Evolutionary conservation across 1,139 yeast genomes (phyloP), one percentile per base, ranked within the genome.

Genomic region (Kurtzmaniella natalensis): DNA sequence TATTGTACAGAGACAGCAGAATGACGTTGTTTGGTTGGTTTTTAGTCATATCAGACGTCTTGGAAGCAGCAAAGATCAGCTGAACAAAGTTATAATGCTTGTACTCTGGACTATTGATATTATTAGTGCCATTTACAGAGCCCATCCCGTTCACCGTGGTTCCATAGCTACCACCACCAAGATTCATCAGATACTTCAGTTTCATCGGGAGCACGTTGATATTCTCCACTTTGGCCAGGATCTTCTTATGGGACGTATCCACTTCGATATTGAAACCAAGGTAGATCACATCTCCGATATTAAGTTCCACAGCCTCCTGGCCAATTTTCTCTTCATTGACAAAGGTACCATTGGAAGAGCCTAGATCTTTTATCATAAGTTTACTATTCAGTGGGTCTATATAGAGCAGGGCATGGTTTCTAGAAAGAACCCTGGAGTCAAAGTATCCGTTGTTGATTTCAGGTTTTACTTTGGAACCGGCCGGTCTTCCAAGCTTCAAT

Each of bases 341-440:
- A 55, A 84, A 94, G 0, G 98, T 92, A 8, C 99, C 99, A 58
- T 92, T 92, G 15, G 96, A 85, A 7, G 95, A 83, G 35, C 88
- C 87, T 46, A 88, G 71, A 59, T 92, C 99, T 46, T 81, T 78
- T 27, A 92, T 72, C 73, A 75, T 86, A 23, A 92, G 71, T 39
- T 72, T 72, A 9, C 94, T 89, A 5, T 67, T 64, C 18, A 61
- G 62, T n/a, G 78, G 64, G 46, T 83, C 89, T 27, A 88, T 79
- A 66, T 78, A 86, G 42, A 92, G 64, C 47, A 86, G 92, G 0
- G 99, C 99, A 59, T 92, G 99, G 50, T 85, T 92, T 44, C 99
- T 69, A 30, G 95, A 82, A 34, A 92, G 70, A 10, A 94, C 98
- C 25, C 98, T 68, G 7, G 96, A 87, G 55, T 92, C 98, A 52